phyloP scores from a whole-genome alignment of 2,329 filamentous ascomycete species.

The Fusarium succisae region DNA sequence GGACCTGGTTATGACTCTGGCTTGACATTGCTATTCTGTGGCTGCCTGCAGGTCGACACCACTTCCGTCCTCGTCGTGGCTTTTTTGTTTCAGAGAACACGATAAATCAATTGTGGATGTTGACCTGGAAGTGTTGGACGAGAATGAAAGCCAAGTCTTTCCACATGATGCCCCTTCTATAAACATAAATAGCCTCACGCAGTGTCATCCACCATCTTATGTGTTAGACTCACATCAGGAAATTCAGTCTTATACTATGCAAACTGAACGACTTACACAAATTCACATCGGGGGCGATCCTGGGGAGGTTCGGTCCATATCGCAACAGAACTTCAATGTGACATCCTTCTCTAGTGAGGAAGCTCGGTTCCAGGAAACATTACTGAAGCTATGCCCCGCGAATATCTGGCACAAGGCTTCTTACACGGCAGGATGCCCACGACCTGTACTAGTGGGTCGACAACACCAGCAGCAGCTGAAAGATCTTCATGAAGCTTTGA shows the following conservation, averaged over 20 bases:
- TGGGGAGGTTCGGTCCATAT: constrained; percentile 10
- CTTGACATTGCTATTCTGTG: too few relatives aligned
- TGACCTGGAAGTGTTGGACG: fast-evolving
- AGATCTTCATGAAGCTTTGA: constrained; percentile 45
- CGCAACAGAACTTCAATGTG: constrained; percentile 64
- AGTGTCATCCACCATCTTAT: neutral
- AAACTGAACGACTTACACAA: constrained; percentile 27
- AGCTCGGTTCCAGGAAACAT: constrained; percentile 13
- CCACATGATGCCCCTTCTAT: neutral
- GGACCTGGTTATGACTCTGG: neutral
- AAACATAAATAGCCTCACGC: neutral
- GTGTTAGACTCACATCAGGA: fast-evolving
- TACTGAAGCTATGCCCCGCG: constrained; percentile 38
- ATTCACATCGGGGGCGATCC: constrained; percentile 22
- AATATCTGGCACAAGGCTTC: constrained; percentile 45
- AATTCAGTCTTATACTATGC: neutral
- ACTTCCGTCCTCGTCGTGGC: neutral
- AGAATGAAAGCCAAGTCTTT: too few relatives aligned
- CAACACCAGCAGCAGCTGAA: constrained; percentile 45
- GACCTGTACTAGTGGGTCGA: constrained; percentile 48
- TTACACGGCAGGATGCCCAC: constrained; percentile 43
- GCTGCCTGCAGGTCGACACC: neutral
- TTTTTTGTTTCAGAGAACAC: neutral
- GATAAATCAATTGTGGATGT: fast-evolving
- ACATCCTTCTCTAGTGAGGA: constrained; percentile 29